Conservation (phyloP, 2,329 filamentous ascomycete genomes). For the Pseudogymnoascus sp. region DNA sequence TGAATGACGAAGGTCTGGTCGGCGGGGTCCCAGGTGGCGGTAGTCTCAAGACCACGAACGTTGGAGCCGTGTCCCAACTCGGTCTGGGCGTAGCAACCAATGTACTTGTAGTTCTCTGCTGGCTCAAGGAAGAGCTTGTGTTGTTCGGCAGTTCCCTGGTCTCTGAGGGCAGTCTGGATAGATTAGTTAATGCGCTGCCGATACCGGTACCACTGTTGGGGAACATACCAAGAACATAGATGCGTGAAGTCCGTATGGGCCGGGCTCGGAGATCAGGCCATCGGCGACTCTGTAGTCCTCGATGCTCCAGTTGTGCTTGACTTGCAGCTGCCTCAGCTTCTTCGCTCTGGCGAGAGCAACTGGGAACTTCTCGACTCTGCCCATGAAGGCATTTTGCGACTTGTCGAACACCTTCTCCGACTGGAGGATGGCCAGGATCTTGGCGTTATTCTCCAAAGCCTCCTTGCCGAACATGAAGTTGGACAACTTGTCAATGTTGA, state of each 20-base stretch:
- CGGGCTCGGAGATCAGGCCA: conserved; percentile 65
- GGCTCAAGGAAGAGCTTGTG: conserved; percentile 65
- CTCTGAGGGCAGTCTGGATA: conserved; percentile 55
- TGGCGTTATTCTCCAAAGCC: conserved; percentile 52
- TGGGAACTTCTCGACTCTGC: conserved; percentile 62
- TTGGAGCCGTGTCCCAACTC: conserved; percentile 76
- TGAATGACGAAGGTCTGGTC: conserved; percentile 72
- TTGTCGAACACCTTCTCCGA: conserved; percentile 70
- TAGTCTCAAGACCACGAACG: conserved; percentile 49
- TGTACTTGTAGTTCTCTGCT: conserved; percentile 62
- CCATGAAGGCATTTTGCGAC: conserved; percentile 68
- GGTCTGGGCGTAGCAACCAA: conserved; percentile 76
- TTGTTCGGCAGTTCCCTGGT: conserved; percentile 68
- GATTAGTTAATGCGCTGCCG: background rate
- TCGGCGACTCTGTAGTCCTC: conserved; percentile 60
- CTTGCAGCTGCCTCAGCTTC: conserved; percentile 58
- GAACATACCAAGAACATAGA: conserved; percentile 56
- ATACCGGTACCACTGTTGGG: background rate
- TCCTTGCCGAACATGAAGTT: conserved; percentile 64
- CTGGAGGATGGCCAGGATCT: conserved; percentile 58
- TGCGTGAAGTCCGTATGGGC: conserved; percentile 67
- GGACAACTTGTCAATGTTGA: conserved; percentile 61
- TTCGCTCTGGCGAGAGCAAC: conserved; percentile 65
- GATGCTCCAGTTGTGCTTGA: conserved; percentile 59
- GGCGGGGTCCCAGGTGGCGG: conserved; percentile 58